Base-by-base conservation (phyloP, 495 filamentous ascomycete species). In the Tuber magnatum region DNA sequence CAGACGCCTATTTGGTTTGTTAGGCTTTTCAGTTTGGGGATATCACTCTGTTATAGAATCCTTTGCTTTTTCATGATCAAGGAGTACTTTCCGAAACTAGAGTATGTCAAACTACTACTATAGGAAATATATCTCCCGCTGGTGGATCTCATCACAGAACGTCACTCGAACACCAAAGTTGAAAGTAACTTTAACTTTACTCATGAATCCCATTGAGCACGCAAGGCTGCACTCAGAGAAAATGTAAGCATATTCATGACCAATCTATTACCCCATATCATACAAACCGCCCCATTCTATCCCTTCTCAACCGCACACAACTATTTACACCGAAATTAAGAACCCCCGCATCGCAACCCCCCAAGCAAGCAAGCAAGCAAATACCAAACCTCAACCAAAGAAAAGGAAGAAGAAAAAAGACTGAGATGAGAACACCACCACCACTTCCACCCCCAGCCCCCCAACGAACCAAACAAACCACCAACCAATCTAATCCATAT, bases 401-500 rank as follows among this genome's bases (percentile, higher is more conserved):
- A 61, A 41, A n/a, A 61, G 39, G 46, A 16, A 74, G 43, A 61
- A 71, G 65, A n/a, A 74, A 51, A 61, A 71, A 65, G 76, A n/a
- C 14, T 51, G 48, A 73, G 28, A 56, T 72, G 61, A 43, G 42
- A 41, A 40, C 18, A 71, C 39, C 39, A 40, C 8, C 69, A 44
- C 69, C 38, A n/a, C 10, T 40, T 44, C 69, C 35, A n/a, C 14
- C 39, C 35, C 69, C 22, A 40, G 2, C n/a, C 39, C 39, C 39
- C 39, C 39, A 40, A 40, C 39, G 7, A 40, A 40, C 16, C 39
- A 32, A n/a, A n/a, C n/a, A n/a, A n/a, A n/a, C n/a, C n/a, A 16
- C 42, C 10, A 40, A n/a, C 38, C 38, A 16, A 48, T 51, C 78
- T 75, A 79, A 73, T 81, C 80, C 87, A 88, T 89, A 35, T 65